phyloP scores from a whole-genome alignment of 768 basidiomycete species.

The Filobasidium floriforme region DNA sequence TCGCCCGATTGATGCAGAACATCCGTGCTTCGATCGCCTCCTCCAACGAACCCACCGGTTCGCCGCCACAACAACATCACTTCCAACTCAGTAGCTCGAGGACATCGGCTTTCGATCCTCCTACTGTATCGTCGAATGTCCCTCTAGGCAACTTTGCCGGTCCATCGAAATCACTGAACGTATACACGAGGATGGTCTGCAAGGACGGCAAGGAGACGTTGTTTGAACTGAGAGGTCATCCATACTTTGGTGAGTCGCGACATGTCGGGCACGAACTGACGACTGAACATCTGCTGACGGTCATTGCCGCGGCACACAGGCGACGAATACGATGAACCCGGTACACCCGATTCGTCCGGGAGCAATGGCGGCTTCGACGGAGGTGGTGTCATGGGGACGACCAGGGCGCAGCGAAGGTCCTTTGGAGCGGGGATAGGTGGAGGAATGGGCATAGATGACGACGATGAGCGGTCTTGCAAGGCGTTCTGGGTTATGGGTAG shows the following conservation, averaged over 20 bases:
- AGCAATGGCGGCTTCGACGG: constrained; percentile 27
- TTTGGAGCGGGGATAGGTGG: neutral
- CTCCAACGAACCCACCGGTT: neutral
- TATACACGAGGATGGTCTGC: constrained; percentile 19
- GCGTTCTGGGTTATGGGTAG: constrained; percentile 45
- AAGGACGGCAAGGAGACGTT: constrained; percentile 21
- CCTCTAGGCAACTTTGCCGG: constrained; percentile 15
- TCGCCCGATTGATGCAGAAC: constrained; percentile 18
- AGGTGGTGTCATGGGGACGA: constrained; percentile 24
- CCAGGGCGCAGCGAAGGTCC: neutral
- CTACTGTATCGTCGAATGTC: constrained; percentile 9
- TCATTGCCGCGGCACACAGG: constrained; percentile 4
- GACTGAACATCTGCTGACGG: neutral
- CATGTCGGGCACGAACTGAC: neutral
- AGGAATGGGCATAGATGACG: neutral
- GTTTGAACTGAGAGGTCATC: constrained; percentile 23
- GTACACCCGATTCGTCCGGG: constrained; percentile 16
- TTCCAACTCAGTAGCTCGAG: constrained; percentile 20
- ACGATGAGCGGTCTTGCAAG: constrained; percentile 21
- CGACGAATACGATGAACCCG: constrained; percentile 13
- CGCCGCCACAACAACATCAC: constrained; percentile 12
- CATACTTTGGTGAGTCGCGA: constrained; percentile 15
- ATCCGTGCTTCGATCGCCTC: constrained; percentile 17
- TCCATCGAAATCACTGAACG: constrained; percentile 13
- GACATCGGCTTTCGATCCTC: constrained; percentile 19